Evolutionary conservation across 495 filamentous ascomycete species (phyloP).

Genomic region (Tirmania nivea): DNA sequence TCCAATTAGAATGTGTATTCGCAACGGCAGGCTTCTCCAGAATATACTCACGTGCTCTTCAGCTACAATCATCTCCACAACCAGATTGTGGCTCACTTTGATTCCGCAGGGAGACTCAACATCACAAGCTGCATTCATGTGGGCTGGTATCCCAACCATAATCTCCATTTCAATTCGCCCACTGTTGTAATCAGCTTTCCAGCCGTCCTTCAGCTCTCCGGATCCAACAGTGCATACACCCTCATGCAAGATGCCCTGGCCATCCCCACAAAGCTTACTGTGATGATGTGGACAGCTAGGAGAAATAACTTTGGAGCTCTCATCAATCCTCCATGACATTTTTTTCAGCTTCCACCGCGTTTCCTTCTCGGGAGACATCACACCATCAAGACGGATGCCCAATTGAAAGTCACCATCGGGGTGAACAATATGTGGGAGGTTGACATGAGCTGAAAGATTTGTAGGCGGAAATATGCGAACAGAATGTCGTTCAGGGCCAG

Average conservation of each 20-base stretch:
- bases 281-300: slow-evolving; percentile 62
- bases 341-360: slow-evolving; percentile 74
- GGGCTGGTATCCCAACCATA: slow-evolving; percentile 36
- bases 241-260: slow-evolving; percentile 58
- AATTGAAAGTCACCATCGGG: slow-evolving; percentile 69
- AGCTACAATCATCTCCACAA: slow-evolving; percentile 82
- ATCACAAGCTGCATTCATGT: slow-evolving; percentile 49
- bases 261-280: slow-evolving; percentile 41
- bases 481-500: slow-evolving; percentile 46
- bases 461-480: slow-evolving; percentile 92
- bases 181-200: slow-evolving; percentile 83
- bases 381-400: slow-evolving; percentile 55
- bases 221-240: slow-evolving; percentile 53
- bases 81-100: slow-evolving; percentile 56
- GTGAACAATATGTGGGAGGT: slow-evolving; percentile 62
- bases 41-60: slow-evolving; percentile 36
- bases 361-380: slow-evolving; percentile 37
- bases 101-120: slow-evolving; percentile 58
- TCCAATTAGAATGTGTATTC: slow-evolving; percentile 27
- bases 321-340: slow-evolving; percentile 82
- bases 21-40: background rate
- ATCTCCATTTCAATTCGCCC: slow-evolving; percentile 69
- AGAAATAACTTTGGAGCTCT: slow-evolving; percentile 56
- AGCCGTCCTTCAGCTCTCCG: slow-evolving; percentile 62
- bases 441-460: slow-evolving; percentile 62